Evolutionary conservation across 164 flowering plant species (phyloP).

Genomic region (Buxus sempervirens): DNA sequence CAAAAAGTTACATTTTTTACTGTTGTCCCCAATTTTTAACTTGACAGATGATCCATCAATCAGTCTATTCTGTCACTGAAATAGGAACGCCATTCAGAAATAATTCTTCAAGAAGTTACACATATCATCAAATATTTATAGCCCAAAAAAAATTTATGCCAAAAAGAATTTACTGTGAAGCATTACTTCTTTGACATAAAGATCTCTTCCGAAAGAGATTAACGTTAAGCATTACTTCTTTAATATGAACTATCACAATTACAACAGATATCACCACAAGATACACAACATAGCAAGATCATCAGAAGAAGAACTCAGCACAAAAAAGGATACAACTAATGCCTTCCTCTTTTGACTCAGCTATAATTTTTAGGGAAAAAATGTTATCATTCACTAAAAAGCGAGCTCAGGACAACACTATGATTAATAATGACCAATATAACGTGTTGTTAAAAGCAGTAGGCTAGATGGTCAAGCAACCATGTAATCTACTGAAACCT

Average conservation of each 20-base stretch:
- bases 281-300: background rate
- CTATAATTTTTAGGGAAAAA: background rate
- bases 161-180: background rate
- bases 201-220: too few species aligned
- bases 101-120: background rate
- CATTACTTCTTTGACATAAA: background rate
- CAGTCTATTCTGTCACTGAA: background rate
- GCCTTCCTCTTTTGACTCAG: background rate
- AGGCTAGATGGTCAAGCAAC: too few species aligned
- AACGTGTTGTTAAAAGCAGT: too few species aligned
- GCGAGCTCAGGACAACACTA: too few species aligned
- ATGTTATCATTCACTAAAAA: too few species aligned
- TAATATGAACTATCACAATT: too few species aligned
- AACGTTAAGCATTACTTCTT: too few species aligned
- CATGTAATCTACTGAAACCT: too few species aligned
- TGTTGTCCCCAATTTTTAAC: background rate
- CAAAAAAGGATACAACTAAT: background rate
- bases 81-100: background rate
- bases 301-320: too few species aligned
- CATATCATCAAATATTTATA: too few species aligned
- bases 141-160: background rate
- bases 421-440: too few species aligned
- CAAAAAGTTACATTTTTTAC: too few species aligned
- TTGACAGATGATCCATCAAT: background rate
- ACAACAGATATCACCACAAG: background rate